phyloP scores from a whole-genome alignment of 2,329 filamentous ascomycete genomes.

The Xylaria sp. region DNA sequence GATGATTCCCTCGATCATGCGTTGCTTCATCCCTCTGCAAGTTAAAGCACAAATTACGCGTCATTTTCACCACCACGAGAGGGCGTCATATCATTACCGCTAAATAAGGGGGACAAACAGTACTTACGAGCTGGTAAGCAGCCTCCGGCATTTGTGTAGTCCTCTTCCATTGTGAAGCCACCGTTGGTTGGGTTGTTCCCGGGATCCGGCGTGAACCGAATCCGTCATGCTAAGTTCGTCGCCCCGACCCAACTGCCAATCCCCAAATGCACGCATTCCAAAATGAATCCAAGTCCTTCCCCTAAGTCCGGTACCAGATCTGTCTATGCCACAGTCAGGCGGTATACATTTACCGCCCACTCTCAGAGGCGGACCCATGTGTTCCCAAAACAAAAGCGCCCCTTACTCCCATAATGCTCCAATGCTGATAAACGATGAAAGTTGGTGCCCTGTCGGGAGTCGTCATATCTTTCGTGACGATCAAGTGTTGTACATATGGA shows the following conservation, averaged over 20 bases:
- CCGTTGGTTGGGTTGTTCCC: conserved; percentile 1
- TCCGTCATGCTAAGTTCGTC: conserved; percentile 50
- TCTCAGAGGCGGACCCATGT: conserved; percentile 19
- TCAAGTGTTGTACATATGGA: conserved; percentile 46
- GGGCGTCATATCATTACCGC: conserved; percentile 32
- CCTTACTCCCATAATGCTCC: conserved; percentile 35
- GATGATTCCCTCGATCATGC: too few species aligned
- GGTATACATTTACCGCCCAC: conserved; percentile 38
- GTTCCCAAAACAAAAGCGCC: conserved; percentile 38
- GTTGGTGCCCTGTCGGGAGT: conserved; percentile 30
- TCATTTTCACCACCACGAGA: background rate
- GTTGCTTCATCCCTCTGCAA: background rate
- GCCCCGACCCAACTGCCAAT: conserved; percentile 50
- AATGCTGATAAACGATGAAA: conserved; percentile 34
- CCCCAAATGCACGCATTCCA: conserved; percentile 52
- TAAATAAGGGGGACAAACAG: conserved; percentile 16
- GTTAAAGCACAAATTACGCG: background rate
- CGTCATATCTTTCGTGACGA: conserved; percentile 30
- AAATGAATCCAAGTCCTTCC: conserved; percentile 50
- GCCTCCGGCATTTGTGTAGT: conserved; percentile 17
- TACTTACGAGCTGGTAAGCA: conserved; percentile 12
- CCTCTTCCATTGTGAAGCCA: conserved; percentile 20
- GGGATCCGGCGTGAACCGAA: conserved; percentile 41
- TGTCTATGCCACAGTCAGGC: conserved; percentile 41
- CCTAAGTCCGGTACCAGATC: conserved; percentile 47